Conservation (phyloP, 1,139 yeast genomes). For the Candida glucosophila region DNA sequence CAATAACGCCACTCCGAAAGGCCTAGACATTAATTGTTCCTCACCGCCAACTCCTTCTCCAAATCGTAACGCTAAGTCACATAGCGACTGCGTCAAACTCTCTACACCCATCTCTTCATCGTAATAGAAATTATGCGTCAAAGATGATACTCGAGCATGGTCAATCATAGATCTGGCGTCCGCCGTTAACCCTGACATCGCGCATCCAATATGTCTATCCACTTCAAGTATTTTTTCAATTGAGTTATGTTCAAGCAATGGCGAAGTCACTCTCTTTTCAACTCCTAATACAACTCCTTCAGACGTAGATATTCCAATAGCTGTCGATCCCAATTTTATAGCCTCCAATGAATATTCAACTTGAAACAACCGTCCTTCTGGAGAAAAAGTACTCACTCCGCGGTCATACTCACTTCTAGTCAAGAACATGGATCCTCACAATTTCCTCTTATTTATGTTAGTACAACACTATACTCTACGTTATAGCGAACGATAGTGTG, state of each 20-base stretch:
- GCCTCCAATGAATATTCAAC: constrained; percentile 98
- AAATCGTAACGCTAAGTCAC: constrained; percentile 92
- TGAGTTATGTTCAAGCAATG: constrained; percentile 82
- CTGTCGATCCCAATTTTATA: constrained; percentile 92
- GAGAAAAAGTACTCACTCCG: constrained; percentile 97
- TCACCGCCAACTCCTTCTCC: constrained; percentile 99
- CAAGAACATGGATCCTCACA: constrained; percentile 84
- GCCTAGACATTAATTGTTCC: constrained; percentile 95
- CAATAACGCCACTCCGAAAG: constrained; percentile 95
- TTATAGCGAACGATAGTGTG: too few species aligned
- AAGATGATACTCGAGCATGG: constrained; percentile 90
- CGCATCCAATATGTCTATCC: constrained; percentile 92
- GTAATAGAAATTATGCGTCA: constrained; percentile 81
- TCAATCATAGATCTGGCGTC: constrained; percentile 99
- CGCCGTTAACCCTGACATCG: constrained; percentile 97
- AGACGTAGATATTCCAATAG: constrained; percentile 93
- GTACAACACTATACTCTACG: too few species aligned
- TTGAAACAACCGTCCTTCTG: constrained; percentile 97
- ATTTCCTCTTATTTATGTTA: constrained; percentile 1
- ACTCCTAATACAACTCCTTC: constrained; percentile 96
- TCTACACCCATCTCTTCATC: constrained; percentile 93
- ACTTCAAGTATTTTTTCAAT: constrained; percentile 95
- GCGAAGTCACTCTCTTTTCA: constrained; percentile 92
- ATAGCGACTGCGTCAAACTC: constrained; percentile 89
- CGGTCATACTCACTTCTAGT: constrained; percentile 99